Evolutionary conservation across 805 yeast species (phyloP), one percentile per base, ranked within the genome.

Genomic region (Starmerella apis): DNA sequence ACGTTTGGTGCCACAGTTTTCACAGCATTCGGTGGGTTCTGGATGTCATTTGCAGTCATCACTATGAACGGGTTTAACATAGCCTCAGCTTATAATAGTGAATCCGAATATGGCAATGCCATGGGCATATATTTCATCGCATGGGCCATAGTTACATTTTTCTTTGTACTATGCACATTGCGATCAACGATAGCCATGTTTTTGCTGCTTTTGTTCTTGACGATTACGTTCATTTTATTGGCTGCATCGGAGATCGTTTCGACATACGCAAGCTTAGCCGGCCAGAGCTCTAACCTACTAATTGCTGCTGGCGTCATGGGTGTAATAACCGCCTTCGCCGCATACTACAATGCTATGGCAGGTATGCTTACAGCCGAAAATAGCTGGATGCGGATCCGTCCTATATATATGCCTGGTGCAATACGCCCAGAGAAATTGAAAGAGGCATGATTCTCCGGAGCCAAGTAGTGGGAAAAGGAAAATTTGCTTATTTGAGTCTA

Each of bases 141-240:
- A 6, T 81, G 86, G 86, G 63, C 75, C 16, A 64, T 80, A 27
- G 79, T 81, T 65, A 79, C 86, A 0, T 69, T 74, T 27, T 70
- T 78, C 50, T 58, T 81, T 48, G 57, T 72, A 20, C 43, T 77
- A 38, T 72, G 78, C 59, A 81, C 86, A 3, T 59, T 78, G 60
- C 74, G 80, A 58, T 78, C 86, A 4, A 81, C 86, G 2, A 72
- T 79, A 19, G 78, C 81, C 45, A 78, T 81, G 68, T 77, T 78
- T 59, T 53, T 69, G 3, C 68, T 81, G 59, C 79, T 80, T 60
- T 70, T 77, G 65, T 61, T 71, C 51, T 68, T 81, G 46, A 70
- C 67, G 23, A 45, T 79, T 5, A 78, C 85, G 1, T 81, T 78
- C 65, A 54, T 80, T 45, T 63, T 81, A 37, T 67, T 81, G 45